Percentiles rank a stretch among this genome's conserved stretches.
phyloP scores from a whole-genome alignment of 306 rosid genomes.

The Vigna angularis region DNA sequence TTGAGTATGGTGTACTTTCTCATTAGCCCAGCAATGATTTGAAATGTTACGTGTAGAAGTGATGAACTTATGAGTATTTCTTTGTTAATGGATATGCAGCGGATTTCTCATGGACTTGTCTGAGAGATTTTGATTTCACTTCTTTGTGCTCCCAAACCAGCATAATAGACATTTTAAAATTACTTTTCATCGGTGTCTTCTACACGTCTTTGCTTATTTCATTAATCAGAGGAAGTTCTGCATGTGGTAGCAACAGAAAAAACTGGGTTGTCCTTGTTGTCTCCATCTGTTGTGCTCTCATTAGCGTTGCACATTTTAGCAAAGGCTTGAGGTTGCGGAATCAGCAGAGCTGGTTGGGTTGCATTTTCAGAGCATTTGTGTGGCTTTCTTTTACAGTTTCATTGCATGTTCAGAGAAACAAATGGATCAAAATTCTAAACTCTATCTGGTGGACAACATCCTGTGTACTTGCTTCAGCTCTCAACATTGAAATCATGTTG shows the following conservation, averaged over 20 bases:
- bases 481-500: background rate
- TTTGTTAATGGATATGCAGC: background rate
- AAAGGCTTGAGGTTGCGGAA: background rate
- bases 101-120: conserved; percentile 17
- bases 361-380: background rate
- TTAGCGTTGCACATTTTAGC: conserved; percentile 4
- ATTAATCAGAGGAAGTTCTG: background rate
- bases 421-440: background rate
- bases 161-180: background rate
- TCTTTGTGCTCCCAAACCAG: conserved; percentile 3
- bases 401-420: conserved; percentile 17
- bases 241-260: background rate
- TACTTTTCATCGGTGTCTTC: background rate
- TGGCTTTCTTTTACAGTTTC: conserved; percentile 1
- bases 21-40: background rate
- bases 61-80: background rate
- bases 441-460: conserved; percentile 10
- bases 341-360: background rate
- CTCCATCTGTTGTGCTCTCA: conserved; percentile 18
- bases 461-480: conserved; percentile 15
- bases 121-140: conserved; percentile 13
- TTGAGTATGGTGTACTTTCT: background rate
- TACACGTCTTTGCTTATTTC: conserved; percentile 1
- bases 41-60: background rate
- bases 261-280: background rate